Evolutionary conservation across 2,329 filamentous ascomycete species (phyloP).

Genomic region (Grosmannia huntii): DNA sequence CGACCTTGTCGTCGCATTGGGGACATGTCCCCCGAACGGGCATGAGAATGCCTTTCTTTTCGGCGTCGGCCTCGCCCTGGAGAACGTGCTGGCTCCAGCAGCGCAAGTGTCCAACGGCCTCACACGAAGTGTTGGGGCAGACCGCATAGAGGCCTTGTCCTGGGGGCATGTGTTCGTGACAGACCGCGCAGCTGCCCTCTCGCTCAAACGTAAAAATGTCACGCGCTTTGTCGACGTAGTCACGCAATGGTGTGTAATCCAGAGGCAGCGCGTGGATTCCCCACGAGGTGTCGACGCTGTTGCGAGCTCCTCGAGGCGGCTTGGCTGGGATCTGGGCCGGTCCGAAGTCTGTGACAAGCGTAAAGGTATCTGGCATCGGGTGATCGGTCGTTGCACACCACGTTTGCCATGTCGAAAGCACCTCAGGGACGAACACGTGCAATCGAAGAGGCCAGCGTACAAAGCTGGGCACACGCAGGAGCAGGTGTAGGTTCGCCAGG

Average conservation of each 20-base stretch:
- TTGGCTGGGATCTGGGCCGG: conserved; percentile 9
- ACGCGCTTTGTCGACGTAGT: conserved; percentile 42
- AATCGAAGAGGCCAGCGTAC: conserved; percentile 68
- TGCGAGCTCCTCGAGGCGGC: neutral
- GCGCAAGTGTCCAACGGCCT: conserved; percentile 44
- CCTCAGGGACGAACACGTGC: conserved; percentile 64
- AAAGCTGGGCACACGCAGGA: conserved; percentile 72
- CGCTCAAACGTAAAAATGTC: conserved; percentile 42
- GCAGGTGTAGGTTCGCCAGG: conserved; percentile 67
- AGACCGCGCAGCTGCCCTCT: conserved; percentile 42
- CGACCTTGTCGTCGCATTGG: conserved; percentile 45
- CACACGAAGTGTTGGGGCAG: conserved; percentile 40
- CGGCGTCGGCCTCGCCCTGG: conserved; percentile 17
- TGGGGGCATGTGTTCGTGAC: conserved; percentile 29
- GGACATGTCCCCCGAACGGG: conserved; percentile 62
- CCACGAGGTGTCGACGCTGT: conserved; percentile 12
- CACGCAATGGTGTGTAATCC: conserved; percentile 40
- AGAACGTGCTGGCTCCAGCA: conserved; percentile 47
- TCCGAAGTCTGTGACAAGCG: conserved; percentile 44
- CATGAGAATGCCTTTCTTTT: conserved; percentile 34
- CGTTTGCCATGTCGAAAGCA: conserved; percentile 54
- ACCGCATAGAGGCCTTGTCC: conserved; percentile 41
- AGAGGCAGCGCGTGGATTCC: conserved; percentile 42
- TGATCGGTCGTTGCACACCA: conserved; percentile 39
- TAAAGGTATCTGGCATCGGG: conserved; percentile 32